Percentiles rank a stretch among this genome's conserved stretches.
phyloP scores from a whole-genome alignment of 2,329 filamentous ascomycete species.

The Helicocarpus griseus region DNA sequence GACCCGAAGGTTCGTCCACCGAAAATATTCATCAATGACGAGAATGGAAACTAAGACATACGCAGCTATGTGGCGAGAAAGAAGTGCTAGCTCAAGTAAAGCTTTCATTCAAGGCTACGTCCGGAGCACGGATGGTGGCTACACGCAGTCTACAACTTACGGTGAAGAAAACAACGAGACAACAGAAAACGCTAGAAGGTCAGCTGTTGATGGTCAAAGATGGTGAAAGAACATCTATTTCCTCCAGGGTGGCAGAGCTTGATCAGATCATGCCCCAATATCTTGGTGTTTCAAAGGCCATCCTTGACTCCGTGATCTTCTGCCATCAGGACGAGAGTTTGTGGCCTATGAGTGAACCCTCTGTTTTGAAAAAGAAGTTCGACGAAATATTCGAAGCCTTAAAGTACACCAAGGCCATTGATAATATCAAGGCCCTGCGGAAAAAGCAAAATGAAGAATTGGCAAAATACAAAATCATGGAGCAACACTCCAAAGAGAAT shows the following conservation, averaged over 20 bases:
- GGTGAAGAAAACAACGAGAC: conserved; percentile 67
- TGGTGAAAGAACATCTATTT: conserved; percentile 69
- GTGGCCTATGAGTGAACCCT: conserved; percentile 89
- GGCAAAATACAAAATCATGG: conserved; percentile 60
- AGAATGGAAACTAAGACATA: conserved; percentile 6
- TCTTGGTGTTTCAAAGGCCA: conserved; percentile 78
- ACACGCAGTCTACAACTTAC: conserved; percentile 78
- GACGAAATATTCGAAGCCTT: conserved; percentile 96
- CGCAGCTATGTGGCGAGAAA: conserved; percentile 66
- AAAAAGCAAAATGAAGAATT: conserved; percentile 77
- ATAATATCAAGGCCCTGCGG: conserved; percentile 77
- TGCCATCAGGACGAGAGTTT: conserved; percentile 97
- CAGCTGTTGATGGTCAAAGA: conserved; percentile 65
- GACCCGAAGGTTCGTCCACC: conserved; percentile 64
- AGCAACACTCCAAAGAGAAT: conserved; percentile 67
- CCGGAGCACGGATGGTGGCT: conserved; percentile 68
- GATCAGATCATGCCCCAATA: conserved; percentile 76
- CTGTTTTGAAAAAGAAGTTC: conserved; percentile 80
- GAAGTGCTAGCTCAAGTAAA: conserved; percentile 88
- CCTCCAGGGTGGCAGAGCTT: conserved; percentile 69
- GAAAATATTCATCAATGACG: background rate
- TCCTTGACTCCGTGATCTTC: conserved; percentile 93
- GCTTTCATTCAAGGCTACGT: conserved; percentile 71
- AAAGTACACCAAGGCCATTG: conserved; percentile 95
- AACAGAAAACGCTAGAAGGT: conserved; percentile 76